Conservation (phyloP, 2,329 filamentous ascomycete genomes). For the Pezicula carpinea region DNA sequence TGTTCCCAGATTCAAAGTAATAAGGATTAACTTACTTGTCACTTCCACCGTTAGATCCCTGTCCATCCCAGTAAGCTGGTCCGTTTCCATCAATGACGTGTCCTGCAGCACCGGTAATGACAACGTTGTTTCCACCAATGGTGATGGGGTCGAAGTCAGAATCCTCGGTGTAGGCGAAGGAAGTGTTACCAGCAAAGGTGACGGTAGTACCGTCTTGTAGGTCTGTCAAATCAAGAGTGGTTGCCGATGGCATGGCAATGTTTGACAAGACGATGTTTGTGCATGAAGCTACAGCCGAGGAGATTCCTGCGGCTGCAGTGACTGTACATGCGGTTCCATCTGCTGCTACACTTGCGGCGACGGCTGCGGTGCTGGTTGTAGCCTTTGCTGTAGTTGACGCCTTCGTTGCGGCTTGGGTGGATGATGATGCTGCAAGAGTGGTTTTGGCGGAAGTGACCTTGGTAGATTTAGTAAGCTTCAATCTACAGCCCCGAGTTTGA, state of each 20-base stretch:
- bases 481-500: no score
- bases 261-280: slow-evolving; percentile 45
- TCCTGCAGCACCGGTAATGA: slow-evolving; percentile 47
- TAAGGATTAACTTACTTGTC: slow-evolving; percentile 4
- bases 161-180: slow-evolving; percentile 11
- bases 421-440: not conserved
- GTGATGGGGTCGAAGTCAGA: slow-evolving; percentile 25
- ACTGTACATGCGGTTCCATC: slow-evolving; percentile 44
- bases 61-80: slow-evolving; percentile 53
- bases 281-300: slow-evolving; percentile 40
- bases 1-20: not conserved
- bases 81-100: slow-evolving; percentile 52
- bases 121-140: slow-evolving; percentile 50
- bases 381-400: not conserved
- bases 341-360: not conserved
- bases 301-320: slow-evolving; percentile 41
- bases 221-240: slow-evolving; percentile 50
- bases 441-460: not conserved
- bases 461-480: not conserved
- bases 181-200: slow-evolving; percentile 32
- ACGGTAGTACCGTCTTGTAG: slow-evolving; percentile 46
- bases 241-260: slow-evolving; percentile 52
- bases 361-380: not conserved
- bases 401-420: not conserved
- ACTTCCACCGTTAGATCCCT: slow-evolving; percentile 51